Percentiles rank a stretch among this genome's conserved stretches.
Conservation (phyloP, 2,329 filamentous ascomycete species). For the Cercospora sesami region DNA sequence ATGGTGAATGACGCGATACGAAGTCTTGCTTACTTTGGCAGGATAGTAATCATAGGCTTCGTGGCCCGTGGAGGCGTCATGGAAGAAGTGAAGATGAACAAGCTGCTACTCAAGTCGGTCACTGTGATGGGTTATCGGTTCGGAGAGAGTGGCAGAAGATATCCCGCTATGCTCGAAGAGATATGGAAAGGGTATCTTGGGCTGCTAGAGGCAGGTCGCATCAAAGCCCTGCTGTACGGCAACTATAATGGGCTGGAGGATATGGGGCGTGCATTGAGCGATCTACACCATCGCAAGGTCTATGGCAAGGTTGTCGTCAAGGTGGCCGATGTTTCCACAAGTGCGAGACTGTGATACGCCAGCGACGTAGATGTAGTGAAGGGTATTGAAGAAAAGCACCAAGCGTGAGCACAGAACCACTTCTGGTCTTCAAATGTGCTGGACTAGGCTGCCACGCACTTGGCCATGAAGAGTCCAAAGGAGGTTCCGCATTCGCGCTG, state of each 20-base stretch:
- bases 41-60: conserved; percentile 60
- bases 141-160: conserved; percentile 56
- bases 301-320: conserved; percentile 60
- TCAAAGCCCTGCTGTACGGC: conserved; percentile 55
- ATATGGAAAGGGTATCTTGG: conserved; percentile 56
- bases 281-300: conserved; percentile 52
- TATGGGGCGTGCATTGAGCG: conserved; percentile 53
- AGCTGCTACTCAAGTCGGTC: conserved; percentile 55
- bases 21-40: conserved; percentile 56
- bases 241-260: conserved; percentile 53
- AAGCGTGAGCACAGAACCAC: neutral
- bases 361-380: neutral
- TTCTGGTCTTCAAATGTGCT: neutral
- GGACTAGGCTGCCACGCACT: neutral
- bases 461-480: neutral
- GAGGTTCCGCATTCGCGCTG: neutral
- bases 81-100: conserved; percentile 58
- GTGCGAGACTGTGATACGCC: conserved; percentile 25
- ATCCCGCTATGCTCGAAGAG: conserved; percentile 49
- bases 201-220: conserved; percentile 49
- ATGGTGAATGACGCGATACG: conserved; percentile 56
- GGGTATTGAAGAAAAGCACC: neutral
- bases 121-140: conserved; percentile 59
- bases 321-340: conserved; percentile 36
- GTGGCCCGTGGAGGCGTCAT: conserved; percentile 55